A percentile compares a stretch with the other conserved stretches of the same genome.
phyloP scores from a whole-genome alignment of 352 stramenopile species.

The Phytophthora europaea region DNA sequence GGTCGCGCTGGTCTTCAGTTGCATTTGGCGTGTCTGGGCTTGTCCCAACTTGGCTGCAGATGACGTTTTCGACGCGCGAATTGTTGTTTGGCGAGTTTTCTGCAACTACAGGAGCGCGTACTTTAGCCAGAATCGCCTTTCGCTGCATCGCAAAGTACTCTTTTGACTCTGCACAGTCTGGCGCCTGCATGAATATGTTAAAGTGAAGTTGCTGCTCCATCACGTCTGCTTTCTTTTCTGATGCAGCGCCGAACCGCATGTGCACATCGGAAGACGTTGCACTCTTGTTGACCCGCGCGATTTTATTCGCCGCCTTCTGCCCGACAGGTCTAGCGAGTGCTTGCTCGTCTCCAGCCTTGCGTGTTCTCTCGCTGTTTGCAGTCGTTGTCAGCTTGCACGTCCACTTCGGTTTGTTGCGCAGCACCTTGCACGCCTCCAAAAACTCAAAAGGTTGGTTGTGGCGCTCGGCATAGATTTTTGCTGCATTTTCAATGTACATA shows the following conservation, averaged over 20 bases:
- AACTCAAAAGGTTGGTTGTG: constrained; percentile 17
- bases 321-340: not conserved
- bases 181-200: not conserved
- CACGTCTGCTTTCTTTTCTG: not conserved
- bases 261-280: not conserved
- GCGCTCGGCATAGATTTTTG: not conserved
- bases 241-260: not conserved
- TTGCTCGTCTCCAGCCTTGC: constrained; percentile 17
- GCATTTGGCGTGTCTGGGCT: too few species aligned
- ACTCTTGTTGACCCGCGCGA: not conserved
- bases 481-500: not conserved
- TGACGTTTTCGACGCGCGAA: too few species aligned
- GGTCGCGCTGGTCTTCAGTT: too few species aligned
- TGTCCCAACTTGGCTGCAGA: too few species aligned
- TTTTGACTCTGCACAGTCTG: not conserved
- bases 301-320: not conserved
- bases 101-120: not conserved
- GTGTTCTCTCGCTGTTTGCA: constrained; percentile 21
- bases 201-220: not conserved
- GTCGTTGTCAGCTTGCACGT: constrained; percentile 11
- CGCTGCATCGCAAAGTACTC: not conserved
- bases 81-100: too few species aligned
- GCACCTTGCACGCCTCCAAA: not conserved
- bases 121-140: not conserved
- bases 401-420: constrained; percentile 19